Evolutionary conservation across 2,329 filamentous ascomycete species (phyloP).

Genomic region (Pseudohalonectria lignicola): DNA sequence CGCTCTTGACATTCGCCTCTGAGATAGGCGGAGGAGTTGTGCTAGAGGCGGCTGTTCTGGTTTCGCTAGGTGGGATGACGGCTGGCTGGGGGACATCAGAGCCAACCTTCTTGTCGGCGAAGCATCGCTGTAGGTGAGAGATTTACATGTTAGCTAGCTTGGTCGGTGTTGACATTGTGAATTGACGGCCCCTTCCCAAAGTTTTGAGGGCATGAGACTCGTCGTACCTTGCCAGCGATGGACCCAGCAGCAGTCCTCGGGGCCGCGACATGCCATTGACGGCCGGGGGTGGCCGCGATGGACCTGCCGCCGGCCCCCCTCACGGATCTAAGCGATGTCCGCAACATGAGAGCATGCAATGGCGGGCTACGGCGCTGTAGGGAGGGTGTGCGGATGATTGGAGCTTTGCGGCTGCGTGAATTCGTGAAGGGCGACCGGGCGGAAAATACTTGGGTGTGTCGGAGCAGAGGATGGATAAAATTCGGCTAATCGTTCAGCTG

Average conservation of each 20-base stretch:
- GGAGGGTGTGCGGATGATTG: not conserved
- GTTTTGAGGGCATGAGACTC: not conserved
- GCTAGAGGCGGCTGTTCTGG: constrained; percentile 34
- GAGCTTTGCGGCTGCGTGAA: not conserved
- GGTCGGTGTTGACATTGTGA: no score
- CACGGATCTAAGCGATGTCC: constrained; percentile 55
- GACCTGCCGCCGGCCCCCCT: constrained; percentile 46
- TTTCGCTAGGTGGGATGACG: constrained; percentile 43
- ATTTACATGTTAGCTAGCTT: constrained; percentile 8
- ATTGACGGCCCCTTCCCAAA: not conserved
- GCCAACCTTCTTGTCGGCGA: constrained; percentile 39
- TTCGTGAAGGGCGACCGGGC: not conserved
- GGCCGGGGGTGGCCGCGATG: constrained; percentile 37
- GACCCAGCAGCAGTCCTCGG: constrained; percentile 22
- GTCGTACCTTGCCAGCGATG: constrained; percentile 26
- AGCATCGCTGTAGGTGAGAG: constrained; percentile 37
- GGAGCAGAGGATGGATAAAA: not conserved
- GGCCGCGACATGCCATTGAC: constrained; percentile 45
- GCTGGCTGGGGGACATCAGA: constrained; percentile 35
- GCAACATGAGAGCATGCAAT: constrained; percentile 53
- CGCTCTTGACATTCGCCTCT: constrained; percentile 24
- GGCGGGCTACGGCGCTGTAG: constrained; percentile 20
- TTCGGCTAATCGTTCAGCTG: not conserved
- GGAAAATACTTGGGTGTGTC: not conserved
- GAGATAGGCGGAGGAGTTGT: constrained; percentile 21